Evolutionary conservation across 2,329 filamentous ascomycete genomes (phyloP).

Genomic region (Monilinia fructicola): DNA sequence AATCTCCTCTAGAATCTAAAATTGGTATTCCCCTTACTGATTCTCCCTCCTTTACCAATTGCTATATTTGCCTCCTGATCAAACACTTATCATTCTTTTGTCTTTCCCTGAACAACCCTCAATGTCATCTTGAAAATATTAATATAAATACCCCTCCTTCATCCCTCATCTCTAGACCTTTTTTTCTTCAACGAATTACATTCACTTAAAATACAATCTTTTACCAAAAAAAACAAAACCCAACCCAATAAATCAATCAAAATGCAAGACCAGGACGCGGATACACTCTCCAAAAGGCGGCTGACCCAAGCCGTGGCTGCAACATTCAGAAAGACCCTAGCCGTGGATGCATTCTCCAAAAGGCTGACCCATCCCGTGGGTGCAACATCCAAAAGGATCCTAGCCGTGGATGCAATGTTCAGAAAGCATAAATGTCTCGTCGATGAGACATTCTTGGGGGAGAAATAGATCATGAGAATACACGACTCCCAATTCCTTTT

Average conservation of each 20-base stretch:
- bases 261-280: conserved; percentile 20
- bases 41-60: background rate
- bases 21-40: background rate
- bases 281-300: conserved; percentile 11
- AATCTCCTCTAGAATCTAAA: background rate
- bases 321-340: conserved; percentile 12
- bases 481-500: background rate
- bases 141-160: conserved; percentile 5
- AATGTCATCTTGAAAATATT: background rate
- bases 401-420: conserved; percentile 12
- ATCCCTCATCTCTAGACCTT: background rate
- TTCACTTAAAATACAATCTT: conserved; percentile 15
- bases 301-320: conserved; percentile 12
- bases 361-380: conserved; percentile 5
- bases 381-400: too few species aligned
- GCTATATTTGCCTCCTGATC: background rate
- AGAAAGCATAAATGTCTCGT: conserved; percentile 19
- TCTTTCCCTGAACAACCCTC: background rate
- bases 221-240: conserved; percentile 17
- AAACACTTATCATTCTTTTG: background rate
- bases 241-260: conserved; percentile 17
- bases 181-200: conserved; percentile 18
- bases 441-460: background rate
- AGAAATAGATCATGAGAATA: conserved; percentile 12
- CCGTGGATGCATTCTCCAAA: conserved; percentile 21